A percentile compares a stretch with the other conserved stretches of the same genome.
Evolutionary conservation across 2,329 filamentous ascomycete species (phyloP).

Genomic region (Aspergillus texensis): DNA sequence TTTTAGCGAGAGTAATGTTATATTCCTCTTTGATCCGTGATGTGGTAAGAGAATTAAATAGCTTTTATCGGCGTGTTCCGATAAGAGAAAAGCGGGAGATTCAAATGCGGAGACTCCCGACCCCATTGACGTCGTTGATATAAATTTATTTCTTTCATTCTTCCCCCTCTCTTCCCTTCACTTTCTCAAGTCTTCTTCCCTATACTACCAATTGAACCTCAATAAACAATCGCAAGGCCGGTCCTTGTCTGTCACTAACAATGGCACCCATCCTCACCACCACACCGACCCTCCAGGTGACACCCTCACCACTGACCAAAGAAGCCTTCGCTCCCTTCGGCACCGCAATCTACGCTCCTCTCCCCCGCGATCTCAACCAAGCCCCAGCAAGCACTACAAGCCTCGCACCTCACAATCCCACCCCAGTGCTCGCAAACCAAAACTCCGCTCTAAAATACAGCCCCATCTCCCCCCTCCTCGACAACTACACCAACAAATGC

Average conservation of each 20-base stretch:
- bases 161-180: background rate
- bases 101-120: background rate
- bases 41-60: background rate
- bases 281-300: conserved; percentile 50
- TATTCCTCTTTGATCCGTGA: background rate
- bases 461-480: conserved; percentile 71
- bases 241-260: background rate
- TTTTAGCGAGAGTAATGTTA: too few species aligned
- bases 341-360: conserved; percentile 76
- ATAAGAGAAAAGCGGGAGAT: background rate
- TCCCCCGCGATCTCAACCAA: conserved; percentile 55
- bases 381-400: conserved; percentile 48
- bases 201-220: background rate
- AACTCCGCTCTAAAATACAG: conserved; percentile 85
- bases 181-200: background rate
- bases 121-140: background rate
- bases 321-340: conserved; percentile 77
- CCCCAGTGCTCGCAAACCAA: conserved; percentile 74
- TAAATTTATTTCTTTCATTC: background rate
- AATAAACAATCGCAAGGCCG: background rate
- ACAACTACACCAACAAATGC: conserved; percentile 67
- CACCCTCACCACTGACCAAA: conserved; percentile 67
- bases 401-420: conserved; percentile 45
- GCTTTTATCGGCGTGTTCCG: background rate
- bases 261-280: conserved; percentile 34